Evolutionary conservation across 805 yeast genomes (phyloP), one percentile per base, ranked within the genome.

Genomic region (Wickerhamomyces chambardii): DNA sequence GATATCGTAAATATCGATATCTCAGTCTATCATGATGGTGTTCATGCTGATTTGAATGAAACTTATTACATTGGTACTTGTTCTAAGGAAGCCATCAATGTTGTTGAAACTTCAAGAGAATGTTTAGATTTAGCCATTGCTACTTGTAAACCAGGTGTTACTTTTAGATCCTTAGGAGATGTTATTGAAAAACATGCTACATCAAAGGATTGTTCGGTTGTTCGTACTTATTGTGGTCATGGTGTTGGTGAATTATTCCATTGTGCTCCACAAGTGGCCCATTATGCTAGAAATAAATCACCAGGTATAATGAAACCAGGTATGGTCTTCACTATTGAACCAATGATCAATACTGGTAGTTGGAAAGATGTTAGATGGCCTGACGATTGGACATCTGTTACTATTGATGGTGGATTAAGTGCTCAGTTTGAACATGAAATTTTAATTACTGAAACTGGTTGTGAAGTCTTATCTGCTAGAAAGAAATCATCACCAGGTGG

Each of bases 391-490:
- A 92, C 98, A 5, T 75, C 95, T 2, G 74, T 75, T 15, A 92
- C 98, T 15, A 78, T 77, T 29, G 98, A 92, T 55, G 98, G 98
- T 36, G 75, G 75, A 51, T 66, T 73, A 40, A 79, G 90, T 48
- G 97, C 98, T 1, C 98, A 92, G 59, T 92, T 92, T 50, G 95
- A 92, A 61, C 97, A 92, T 56, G 90, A 94, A 54, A 51, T 92
- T 53, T 60, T 92, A 39, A 92, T 92, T 28, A 92, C 98, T 7
- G 97, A 89, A 53, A 80, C 77, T 35, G 98, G 98, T 16, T 84
- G 78, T 19, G 98, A 92, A 64, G 79, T 90, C 14, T 69, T 92
- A 46, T 81, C 95, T 17, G 94, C 86, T 1, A 75, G 97, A 58
- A 70, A 68, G 36, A 79, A 78, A 44, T 65, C 67, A 44, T 80